These are phyloP conservation scores for Fusarium sp. DNA, from an alignment of 2,329 filamentous ascomycete genomes.

Conservation along the genomic window DNA sequence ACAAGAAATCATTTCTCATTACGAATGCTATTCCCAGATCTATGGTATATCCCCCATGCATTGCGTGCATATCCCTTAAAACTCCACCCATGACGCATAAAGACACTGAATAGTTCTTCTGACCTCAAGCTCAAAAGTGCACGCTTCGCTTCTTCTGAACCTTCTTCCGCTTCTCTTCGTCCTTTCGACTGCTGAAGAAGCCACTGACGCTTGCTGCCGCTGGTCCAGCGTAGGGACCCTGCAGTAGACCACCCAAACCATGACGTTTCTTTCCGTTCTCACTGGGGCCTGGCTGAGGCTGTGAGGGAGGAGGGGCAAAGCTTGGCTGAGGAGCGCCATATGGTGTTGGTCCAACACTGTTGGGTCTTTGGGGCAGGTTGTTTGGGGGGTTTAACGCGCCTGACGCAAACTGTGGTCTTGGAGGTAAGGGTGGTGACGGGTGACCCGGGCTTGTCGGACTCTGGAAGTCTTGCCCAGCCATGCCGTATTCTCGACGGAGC, in stretches of 20 bases:
- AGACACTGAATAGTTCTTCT: not conserved
- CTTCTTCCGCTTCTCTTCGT: conserved; percentile 54
- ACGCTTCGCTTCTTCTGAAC: conserved; percentile 59
- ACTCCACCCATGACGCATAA: conserved; percentile 13
- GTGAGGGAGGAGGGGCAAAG: conserved; percentile 37
- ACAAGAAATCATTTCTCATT: conserved; percentile 2
- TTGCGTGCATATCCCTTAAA: not conserved
- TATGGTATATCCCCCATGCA: conserved; percentile 41
- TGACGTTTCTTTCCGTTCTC: conserved; percentile 40
- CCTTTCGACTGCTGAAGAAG: conserved; percentile 51
- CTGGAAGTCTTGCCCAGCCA: conserved; percentile 55
- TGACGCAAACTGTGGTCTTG: conserved; percentile 40
- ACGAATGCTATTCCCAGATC: conserved; percentile 14
- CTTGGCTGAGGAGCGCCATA: conserved; percentile 29
- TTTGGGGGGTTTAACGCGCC: conserved; percentile 38
- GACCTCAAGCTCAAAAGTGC: conserved; percentile 49
- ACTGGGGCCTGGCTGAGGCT: conserved; percentile 27
- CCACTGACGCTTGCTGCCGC: conserved; percentile 57
- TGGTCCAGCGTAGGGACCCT: conserved; percentile 48
- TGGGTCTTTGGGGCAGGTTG: conserved; percentile 54
- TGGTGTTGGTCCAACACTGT: conserved; percentile 56
- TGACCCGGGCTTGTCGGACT: conserved; percentile 34
- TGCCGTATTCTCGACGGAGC: conserved; percentile 74
- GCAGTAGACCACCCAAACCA: conserved; percentile 44
- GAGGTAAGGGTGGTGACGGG: conserved; percentile 49